Evolutionary conservation across 2,329 filamentous ascomycete species (phyloP), one percentile per base, ranked within the genome.

Genomic region (Sclerotinia nivalis): DNA sequence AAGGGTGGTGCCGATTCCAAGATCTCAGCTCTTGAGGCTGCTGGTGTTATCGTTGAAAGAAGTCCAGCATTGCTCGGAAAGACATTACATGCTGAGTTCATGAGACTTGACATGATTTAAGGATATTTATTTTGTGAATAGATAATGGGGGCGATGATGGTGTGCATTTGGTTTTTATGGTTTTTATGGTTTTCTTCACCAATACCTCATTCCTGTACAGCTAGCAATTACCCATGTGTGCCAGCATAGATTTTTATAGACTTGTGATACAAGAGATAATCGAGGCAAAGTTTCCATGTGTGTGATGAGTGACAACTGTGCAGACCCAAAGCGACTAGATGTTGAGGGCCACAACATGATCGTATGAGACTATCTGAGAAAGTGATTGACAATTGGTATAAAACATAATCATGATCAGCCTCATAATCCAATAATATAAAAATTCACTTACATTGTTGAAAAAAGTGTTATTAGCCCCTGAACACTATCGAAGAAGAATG

Each of bases 1-100:
- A 98, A 97, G 89, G 96, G 96, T 80, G 96, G 93, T 81, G 96
- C 96, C 74, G 93, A 98, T 84, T 96, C 93, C 80, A 99, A 99
- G 91, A 99, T 99, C 83, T 87, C 90, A 78, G 96, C 96, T 72
- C 90, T 99, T 72, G 92, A 98, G 86, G 87, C 88, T 74, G 96
- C 96, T 73, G 96, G 96, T 81, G 96, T 98, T 78, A 88, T 97
- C 78, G 96, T 99, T 75, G 95, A 98, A 89, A 91, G 93, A 82
- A 97, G 93, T 79, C 95, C 96, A 74, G 96, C 96, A 75, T 83
- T 89, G 76, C 88, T 99, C 77, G 96, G 96, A 81, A 97, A 97
- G 88, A 91, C 93, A 72, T 86, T 99, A 79, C 93, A 96, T 80
- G 91, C 92, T 74, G 93, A 98, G 86, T 99, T 99, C 81, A 93